phyloP scores from a whole-genome alignment of 1,284 basidiomycete genomes.

The Heliocybe sulcata region DNA sequence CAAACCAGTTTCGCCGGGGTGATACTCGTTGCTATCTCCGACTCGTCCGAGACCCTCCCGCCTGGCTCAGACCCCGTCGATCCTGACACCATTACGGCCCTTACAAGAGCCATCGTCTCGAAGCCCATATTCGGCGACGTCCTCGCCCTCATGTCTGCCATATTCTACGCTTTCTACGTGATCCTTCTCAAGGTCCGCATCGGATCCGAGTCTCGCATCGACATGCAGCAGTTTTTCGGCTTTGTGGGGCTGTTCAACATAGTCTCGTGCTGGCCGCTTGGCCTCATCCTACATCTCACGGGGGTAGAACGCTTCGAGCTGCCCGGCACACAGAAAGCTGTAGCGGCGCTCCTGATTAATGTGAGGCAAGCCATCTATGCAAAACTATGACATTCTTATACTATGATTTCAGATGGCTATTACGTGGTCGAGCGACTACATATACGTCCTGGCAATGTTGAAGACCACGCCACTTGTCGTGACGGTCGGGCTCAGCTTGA shows the following conservation, averaged over 20 bases:
- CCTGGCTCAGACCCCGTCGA: conserved; percentile 6
- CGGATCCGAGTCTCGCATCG: conserved; percentile 75
- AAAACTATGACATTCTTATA: background rate
- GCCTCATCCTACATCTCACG: conserved; percentile 71
- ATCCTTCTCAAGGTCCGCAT: conserved; percentile 88
- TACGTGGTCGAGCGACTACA: conserved; percentile 79
- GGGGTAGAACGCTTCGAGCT: conserved; percentile 74
- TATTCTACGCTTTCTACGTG: conserved; percentile 91
- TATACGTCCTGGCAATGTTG: conserved; percentile 91
- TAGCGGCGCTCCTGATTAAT: conserved; percentile 71
- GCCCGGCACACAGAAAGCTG: conserved; percentile 53
- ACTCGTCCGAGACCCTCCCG: conserved; percentile 35
- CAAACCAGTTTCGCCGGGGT: conserved; percentile 75
- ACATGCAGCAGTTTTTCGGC: conserved; percentile 93
- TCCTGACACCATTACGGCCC: conserved; percentile 12
- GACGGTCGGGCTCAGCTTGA: conserved; percentile 92
- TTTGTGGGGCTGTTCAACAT: conserved; percentile 93
- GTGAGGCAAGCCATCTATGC: conserved; percentile 29
- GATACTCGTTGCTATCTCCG: conserved; percentile 78
- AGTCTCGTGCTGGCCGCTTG: conserved; percentile 75
- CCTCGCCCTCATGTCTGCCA: conserved; percentile 74
- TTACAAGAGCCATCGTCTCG: conserved; percentile 8
- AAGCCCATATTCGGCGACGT: conserved; percentile 62
- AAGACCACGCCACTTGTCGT: conserved; percentile 94
- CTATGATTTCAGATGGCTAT: conserved; percentile 63